These are phyloP conservation scores for Viola pubescens DNA, from an alignment of 441 rosid genomes.

Conservation along the genomic window DNA sequence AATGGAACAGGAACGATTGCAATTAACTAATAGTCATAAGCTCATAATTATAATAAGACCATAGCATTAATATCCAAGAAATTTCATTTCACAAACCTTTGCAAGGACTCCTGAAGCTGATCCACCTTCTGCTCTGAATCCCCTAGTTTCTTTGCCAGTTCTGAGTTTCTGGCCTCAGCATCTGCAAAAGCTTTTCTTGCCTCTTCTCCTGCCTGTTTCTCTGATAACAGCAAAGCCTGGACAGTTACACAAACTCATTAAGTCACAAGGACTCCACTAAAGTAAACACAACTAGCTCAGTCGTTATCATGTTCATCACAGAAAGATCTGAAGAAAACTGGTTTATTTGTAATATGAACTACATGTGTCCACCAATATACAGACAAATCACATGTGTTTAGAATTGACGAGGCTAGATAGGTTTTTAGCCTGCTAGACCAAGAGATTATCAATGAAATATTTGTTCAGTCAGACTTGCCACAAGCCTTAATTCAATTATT, in stretches of 20 bases:
- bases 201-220: constrained; percentile 59
- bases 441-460: background rate
- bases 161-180: constrained; percentile 65
- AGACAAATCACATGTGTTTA: background rate
- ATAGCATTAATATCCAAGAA: constrained; percentile 7
- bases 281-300: background rate
- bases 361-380: background rate
- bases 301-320: background rate
- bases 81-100: constrained; percentile 56
- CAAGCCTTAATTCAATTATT: background rate
- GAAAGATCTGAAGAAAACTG: background rate
- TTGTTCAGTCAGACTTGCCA: background rate
- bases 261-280: constrained; percentile 9
- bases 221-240: constrained; percentile 68
- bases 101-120: constrained; percentile 95
- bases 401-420: background rate
- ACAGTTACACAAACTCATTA: constrained; percentile 19
- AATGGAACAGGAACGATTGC: background rate
- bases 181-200: constrained; percentile 49
- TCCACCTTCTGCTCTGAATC: constrained; percentile 65
- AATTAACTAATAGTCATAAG: constrained; percentile 6
- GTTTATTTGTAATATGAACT: background rate
- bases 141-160: constrained; percentile 71
- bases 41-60: background rate
- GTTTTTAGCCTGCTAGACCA: background rate